Conservation (phyloP, 371 early-diverging fungal genomes). For the Conidiobolus incongruus region DNA sequence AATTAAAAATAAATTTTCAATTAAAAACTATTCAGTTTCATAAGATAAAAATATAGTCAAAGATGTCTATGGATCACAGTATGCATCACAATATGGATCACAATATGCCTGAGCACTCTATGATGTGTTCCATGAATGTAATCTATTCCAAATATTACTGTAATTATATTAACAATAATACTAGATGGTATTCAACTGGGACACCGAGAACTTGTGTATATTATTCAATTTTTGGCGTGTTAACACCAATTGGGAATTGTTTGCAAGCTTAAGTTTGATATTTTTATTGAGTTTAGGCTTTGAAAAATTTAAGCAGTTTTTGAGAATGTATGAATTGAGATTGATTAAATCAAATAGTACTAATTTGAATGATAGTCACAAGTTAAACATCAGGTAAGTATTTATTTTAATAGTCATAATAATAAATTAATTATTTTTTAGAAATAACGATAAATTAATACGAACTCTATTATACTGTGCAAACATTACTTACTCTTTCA, state of each 20-base stretch:
- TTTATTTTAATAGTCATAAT: neutral
- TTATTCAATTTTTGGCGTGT: constrained; percentile 56
- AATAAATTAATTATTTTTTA: constrained; percentile 2
- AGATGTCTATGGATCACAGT: no score
- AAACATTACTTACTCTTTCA: constrained; percentile 42
- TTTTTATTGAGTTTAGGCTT: no score
- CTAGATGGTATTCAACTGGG: constrained; percentile 70
- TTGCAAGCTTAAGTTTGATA: no score
- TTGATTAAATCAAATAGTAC: neutral
- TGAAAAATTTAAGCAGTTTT: no score
- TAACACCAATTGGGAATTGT: constrained; percentile 16
- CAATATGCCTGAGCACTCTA: no score
- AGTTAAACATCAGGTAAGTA: neutral
- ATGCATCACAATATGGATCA: no score
- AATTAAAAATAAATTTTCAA: no score
- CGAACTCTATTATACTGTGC: constrained; percentile 35
- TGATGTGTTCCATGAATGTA: no score
- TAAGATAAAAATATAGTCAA: no score
- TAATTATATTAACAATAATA: no score
- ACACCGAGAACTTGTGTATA: constrained; percentile 44
- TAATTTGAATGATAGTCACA: neutral
- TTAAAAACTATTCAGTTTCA: no score
- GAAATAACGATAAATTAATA: constrained; percentile 16
- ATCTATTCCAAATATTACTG: no score
- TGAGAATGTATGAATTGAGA: neutral